These are phyloP conservation scores for Corymbia citriodora DNA, from an alignment of 441 rosid genomes.

Conservation along the genomic window DNA sequence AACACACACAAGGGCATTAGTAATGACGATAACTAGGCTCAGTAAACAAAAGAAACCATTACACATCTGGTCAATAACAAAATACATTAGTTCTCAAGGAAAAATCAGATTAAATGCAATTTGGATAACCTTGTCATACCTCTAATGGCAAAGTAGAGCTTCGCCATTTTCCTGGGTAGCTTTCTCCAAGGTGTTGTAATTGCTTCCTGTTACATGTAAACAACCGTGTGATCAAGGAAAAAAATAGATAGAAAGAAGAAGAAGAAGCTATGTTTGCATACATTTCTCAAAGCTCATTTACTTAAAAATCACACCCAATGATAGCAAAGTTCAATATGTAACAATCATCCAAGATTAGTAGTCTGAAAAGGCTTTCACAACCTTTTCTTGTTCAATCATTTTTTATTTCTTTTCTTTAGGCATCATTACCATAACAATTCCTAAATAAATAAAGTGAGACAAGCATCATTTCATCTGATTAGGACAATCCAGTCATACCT, in stretches of 20 bases:
- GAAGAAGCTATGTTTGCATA: not conserved
- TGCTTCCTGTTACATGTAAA: constrained; percentile 41
- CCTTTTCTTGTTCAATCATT: not conserved
- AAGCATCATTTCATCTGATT: not conserved
- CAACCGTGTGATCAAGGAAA: not conserved
- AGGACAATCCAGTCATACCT: constrained; percentile 30
- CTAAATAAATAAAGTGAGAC: not conserved
- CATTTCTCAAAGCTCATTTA: not conserved
- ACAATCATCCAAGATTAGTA: not conserved
- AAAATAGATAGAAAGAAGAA: too few species aligned
- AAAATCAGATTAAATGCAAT: not conserved
- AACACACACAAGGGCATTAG: not conserved
- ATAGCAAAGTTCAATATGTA: not conserved
- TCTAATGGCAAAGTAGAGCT: constrained; percentile 82
- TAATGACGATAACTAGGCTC: not conserved
- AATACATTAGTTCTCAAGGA: not conserved
- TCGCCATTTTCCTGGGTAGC: constrained; percentile 54
- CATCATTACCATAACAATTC: not conserved
- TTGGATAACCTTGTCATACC: constrained; percentile 28
- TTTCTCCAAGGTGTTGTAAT: constrained; percentile 59
- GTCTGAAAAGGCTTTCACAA: not conserved
- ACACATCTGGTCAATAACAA: not conserved
- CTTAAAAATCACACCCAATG: not conserved
- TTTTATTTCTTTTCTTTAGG: not conserved
- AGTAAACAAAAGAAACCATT: not conserved